A percentile compares a stretch with the other conserved stretches of the same genome.
Conservation (phyloP, 1,284 basidiomycete genomes). For the Cutaneotrichosporon spelunceum region DNA sequence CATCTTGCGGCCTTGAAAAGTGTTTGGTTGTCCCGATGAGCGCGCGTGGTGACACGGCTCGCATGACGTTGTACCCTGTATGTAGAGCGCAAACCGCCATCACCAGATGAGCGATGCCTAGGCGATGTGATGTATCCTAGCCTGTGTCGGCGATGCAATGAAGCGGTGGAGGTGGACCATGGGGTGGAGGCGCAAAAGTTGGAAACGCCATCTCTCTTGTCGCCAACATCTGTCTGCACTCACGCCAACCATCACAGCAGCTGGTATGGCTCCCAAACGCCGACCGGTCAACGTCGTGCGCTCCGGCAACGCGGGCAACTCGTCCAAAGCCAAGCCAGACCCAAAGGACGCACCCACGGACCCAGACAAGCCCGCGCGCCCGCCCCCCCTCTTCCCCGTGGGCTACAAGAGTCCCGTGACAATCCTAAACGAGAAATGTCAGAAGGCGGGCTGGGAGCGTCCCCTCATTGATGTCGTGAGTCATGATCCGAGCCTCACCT, state of each 20-base stretch:
- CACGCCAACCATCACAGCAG: not conserved
- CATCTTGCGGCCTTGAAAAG: not conserved
- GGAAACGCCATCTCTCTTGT: not conserved
- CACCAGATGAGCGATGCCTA: not conserved
- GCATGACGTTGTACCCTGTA: slow-evolving; percentile 5
- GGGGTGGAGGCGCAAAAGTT: slow-evolving; percentile 9
- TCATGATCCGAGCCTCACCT: too few relatives aligned
- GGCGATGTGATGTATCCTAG: not conserved
- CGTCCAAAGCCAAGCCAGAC: slow-evolving; percentile 58
- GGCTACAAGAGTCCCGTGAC: slow-evolving; percentile 77
- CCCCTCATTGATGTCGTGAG: slow-evolving; percentile 68
- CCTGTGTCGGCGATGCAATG: not conserved
- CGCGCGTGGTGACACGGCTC: not conserved
- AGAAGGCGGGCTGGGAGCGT: slow-evolving; percentile 80
- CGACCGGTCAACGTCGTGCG: slow-evolving; percentile 65
- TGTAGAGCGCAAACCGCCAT: not conserved
- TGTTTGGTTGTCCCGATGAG: slow-evolving; percentile 6
- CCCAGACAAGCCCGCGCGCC: slow-evolving; percentile 35
- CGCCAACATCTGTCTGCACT: not conserved
- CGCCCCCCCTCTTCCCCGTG: slow-evolving; percentile 65
- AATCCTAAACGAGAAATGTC: slow-evolving; percentile 76
- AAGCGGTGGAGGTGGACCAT: not conserved
- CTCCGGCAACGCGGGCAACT: slow-evolving; percentile 80
- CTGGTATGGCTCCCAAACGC: slow-evolving; percentile 64
- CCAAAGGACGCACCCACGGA: slow-evolving; percentile 22